These are phyloP conservation scores for Diaporthe ilicicola DNA, from an alignment of 2,329 filamentous ascomycete species.

Conservation along the genomic window DNA sequence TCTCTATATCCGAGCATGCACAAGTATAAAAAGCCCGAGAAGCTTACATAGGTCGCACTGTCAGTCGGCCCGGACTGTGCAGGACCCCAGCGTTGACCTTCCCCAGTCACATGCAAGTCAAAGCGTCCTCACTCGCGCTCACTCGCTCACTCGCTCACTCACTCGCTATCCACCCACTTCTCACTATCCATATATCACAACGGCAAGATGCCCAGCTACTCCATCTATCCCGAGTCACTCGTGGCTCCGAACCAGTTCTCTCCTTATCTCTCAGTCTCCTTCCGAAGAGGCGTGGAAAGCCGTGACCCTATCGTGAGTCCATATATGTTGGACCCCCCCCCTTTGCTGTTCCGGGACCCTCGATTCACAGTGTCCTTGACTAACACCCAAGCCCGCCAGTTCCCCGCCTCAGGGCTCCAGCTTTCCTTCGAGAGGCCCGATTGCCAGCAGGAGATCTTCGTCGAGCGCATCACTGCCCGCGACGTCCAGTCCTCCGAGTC, in stretches of 20 bases:
- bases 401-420: conserved; percentile 32
- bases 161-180: background rate
- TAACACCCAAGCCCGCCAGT: background rate
- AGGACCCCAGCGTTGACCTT: background rate
- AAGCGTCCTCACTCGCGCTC: background rate
- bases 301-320: conserved; percentile 30
- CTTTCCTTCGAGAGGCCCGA: conserved; percentile 29
- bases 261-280: conserved; percentile 28
- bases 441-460: conserved; percentile 29
- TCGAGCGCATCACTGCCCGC: conserved; percentile 27
- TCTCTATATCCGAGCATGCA: background rate
- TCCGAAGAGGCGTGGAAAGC: conserved; percentile 30
- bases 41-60: background rate
- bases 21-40: conserved; percentile 4
- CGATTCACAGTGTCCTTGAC: no score
- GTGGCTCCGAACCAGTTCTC: conserved; percentile 26
- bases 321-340: no score
- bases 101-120: background rate
- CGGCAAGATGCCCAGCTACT: conserved; percentile 25
- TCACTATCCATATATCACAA: background rate
- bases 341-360: no score
- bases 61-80: background rate
- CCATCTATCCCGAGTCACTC: conserved; percentile 28
- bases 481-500: conserved; percentile 26
- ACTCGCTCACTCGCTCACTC: background rate